Base-by-base conservation (phyloP, 495 filamentous ascomycete species). In the Apiosordaria backusii region DNA sequence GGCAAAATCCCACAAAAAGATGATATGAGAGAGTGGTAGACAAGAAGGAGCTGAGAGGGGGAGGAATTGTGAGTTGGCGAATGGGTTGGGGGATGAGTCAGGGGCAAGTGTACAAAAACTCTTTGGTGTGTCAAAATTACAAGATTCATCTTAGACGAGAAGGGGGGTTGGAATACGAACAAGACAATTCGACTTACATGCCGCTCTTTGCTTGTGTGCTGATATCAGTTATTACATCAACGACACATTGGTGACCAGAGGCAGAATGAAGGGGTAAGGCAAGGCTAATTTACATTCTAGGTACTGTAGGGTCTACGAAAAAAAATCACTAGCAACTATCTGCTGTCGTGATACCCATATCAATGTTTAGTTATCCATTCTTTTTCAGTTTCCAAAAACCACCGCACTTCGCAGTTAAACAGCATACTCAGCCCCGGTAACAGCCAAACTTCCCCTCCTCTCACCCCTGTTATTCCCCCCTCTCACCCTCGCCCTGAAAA, bases 1-100 rank as follows among this genome's bases (percentile, higher is more conserved):
- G 64, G 57, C 3, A 29, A 27, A 23, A 63, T 25, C 27, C 27
- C 25, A 60, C 10, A 19, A 68, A 40, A 59, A 53, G 29, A 19
- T 54, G 35, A n/a, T 61, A 61, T 4, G 25, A n/a, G n/a, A n/a
- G 13, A 6, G 35, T 7, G 35, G 35, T 45, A 45, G 35, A 45
- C 16, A 45, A 45, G 35, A 45, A 3, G 10, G 29, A 35, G 35
- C 35, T 45, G 35, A 15, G 16, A 45, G 35, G 16, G 9, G 16
- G 10, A 15, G 35, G 10, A 13, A 45, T 45, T 45, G 2, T 13
- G 35, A 45, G 35, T 18, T 45, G 16, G 35, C 13, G 35, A n/a
- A 45, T 45, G 35, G 35, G 35, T 7, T 29, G 27, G 7, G 27
- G 27, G 27, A 29, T 45, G 35, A 15, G 3, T 45, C 16, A 15